Evolutionary conservation across 345 rosid species (phyloP).

Genomic region (Populus pruinosa): DNA sequence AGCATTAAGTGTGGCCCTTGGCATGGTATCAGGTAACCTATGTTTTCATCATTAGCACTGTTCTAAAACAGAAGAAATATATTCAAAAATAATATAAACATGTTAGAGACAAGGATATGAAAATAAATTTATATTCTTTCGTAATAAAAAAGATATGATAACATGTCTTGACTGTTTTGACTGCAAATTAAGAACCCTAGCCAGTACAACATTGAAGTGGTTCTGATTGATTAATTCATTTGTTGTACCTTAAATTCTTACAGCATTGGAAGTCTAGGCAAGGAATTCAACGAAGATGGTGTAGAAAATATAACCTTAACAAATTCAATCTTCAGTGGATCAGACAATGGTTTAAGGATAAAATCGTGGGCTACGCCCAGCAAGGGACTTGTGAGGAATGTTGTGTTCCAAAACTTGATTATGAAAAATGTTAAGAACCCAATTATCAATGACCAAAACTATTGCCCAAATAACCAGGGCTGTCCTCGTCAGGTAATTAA

Average conservation of each 20-base stretch:
- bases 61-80: no score
- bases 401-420: conserved; percentile 27
- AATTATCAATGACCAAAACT: conserved; percentile 13
- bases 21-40: conserved; percentile 49
- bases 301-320: conserved; percentile 40
- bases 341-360: conserved; percentile 49
- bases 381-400: conserved; percentile 27
- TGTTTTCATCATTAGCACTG: no score
- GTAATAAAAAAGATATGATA: no score
- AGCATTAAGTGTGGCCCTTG: conserved; percentile 38
- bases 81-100: no score
- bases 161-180: no score
- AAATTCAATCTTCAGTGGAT: conserved; percentile 26
- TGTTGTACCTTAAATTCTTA: neutral
- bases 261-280: conserved; percentile 49
- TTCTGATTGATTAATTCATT: neutral
- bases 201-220: neutral
- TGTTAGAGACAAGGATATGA: no score
- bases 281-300: conserved; percentile 30
- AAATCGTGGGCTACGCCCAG: conserved; percentile 47
- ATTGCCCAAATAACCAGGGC: conserved; percentile 13
- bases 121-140: no score
- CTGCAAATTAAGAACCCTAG: no score
- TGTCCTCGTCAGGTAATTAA: conserved; percentile 10
- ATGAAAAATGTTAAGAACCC: conserved; percentile 40